These are phyloP conservation scores for Gossypium stocksii DNA, from an alignment of 345 rosid species.

Conservation along the genomic window DNA sequence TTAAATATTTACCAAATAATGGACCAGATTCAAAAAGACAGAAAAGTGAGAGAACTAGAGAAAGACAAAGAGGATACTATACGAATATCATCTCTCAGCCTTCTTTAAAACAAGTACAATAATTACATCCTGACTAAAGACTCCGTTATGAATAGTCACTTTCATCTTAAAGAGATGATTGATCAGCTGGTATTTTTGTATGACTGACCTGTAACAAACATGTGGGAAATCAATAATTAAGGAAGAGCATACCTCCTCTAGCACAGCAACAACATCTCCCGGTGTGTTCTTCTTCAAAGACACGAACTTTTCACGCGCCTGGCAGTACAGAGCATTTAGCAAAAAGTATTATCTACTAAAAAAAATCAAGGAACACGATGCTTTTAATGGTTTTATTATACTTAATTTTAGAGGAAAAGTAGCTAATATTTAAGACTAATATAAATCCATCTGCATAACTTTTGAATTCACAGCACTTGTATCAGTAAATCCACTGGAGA, in stretches of 20 bases:
- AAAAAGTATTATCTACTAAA: not conserved
- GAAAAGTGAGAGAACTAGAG: not conserved
- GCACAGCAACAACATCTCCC: constrained; percentile 64
- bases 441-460: not conserved
- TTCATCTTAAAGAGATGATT: too few relatives aligned
- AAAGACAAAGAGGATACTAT: not conserved
- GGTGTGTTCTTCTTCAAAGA: constrained; percentile 75
- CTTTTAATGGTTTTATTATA: not conserved
- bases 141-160: too few relatives aligned
- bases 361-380: not conserved
- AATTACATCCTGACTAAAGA: too few relatives aligned
- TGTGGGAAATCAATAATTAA: not conserved
- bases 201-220: not conserved
- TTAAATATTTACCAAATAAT: not conserved
- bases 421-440: not conserved
- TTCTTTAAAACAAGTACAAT: not conserved
- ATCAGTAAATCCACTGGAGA: not conserved
- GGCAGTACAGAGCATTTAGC: constrained; percentile 20
- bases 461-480: not conserved
- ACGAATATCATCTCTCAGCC: not conserved
- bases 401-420: not conserved
- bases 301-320: constrained; percentile 87
- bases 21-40: not conserved
- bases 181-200: too few relatives aligned
- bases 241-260: constrained; percentile 67